Evolutionary conservation across 1,284 basidiomycete genomes (phyloP).

Genomic region (Rhizoctonia solani): DNA sequence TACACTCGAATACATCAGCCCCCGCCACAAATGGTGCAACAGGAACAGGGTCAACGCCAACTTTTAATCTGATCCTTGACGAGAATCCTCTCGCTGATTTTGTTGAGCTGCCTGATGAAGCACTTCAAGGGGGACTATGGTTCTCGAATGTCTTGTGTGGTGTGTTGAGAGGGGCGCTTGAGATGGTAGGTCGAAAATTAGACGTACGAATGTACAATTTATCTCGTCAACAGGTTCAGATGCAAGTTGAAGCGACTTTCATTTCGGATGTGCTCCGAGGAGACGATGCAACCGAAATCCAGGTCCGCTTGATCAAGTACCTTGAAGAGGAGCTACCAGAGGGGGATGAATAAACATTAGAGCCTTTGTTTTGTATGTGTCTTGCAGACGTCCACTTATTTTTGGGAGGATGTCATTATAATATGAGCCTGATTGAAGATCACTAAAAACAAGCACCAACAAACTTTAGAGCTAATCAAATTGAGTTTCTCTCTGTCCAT

Average conservation of each 20-base stretch:
- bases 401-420: neutral
- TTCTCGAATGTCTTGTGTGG: constrained; percentile 96
- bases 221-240: constrained; percentile 72
- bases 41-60: constrained; percentile 15
- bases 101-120: constrained; percentile 94
- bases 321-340: constrained; percentile 92
- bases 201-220: neutral
- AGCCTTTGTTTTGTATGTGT: neutral
- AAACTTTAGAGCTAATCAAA: neutral
- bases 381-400: neutral
- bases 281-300: constrained; percentile 92
- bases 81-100: constrained; percentile 98
- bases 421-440: neutral
- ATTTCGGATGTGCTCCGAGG: constrained; percentile 89
- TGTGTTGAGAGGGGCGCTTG: constrained; percentile 88
- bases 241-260: constrained; percentile 92
- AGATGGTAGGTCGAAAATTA: constrained; percentile 76
- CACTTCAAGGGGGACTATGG: constrained; percentile 89
- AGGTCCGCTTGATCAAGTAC: constrained; percentile 87
- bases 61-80: constrained; percentile 85
- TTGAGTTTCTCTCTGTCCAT: neutral
- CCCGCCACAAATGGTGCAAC: constrained; percentile 47
- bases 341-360: constrained; percentile 63
- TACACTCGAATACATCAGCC: constrained; percentile 62
- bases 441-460: neutral